Percentiles rank a stretch among this genome's conserved stretches.
phyloP scores from a whole-genome alignment of 257 asterid species.

The Lycium ferocissimum region DNA sequence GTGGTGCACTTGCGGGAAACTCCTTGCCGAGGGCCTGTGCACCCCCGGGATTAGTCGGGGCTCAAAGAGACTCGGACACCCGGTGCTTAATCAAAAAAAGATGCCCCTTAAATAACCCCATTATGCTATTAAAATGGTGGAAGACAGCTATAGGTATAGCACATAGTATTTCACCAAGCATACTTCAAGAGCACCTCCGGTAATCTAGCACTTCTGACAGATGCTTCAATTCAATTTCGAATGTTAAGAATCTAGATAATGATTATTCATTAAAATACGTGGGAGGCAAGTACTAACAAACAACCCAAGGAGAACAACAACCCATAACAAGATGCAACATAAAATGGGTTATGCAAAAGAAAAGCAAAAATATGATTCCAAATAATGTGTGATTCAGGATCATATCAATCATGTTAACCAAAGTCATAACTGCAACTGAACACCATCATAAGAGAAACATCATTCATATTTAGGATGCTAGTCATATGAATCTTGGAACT shows the following conservation, averaged over 20 bases:
- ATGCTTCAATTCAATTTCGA: not conserved
- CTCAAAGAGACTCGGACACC: no score
- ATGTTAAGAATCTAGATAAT: not conserved
- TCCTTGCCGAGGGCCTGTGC: no score
- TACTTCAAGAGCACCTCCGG: not conserved
- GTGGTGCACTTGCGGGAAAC: no score
- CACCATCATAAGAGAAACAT: not conserved
- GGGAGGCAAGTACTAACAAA: not conserved
- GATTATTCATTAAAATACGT: not conserved
- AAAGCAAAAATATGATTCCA: not conserved
- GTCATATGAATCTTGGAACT: slow-evolving; percentile 9
- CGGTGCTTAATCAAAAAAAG: no score
- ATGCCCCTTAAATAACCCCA: not conserved
- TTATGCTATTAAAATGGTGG: not conserved
- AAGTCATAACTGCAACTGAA: slow-evolving; percentile 21
- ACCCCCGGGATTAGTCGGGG: no score
- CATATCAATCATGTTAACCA: slow-evolving; percentile 6
- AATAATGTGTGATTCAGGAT: slow-evolving; percentile 17
- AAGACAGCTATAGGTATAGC: not conserved
- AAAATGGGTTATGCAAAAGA: slow-evolving; percentile 9
- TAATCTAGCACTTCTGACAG: not conserved
- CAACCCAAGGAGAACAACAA: not conserved
- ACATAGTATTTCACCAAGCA: not conserved
- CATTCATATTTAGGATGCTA: not conserved
- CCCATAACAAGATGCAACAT: not conserved